Percentiles rank a stretch among this genome's conserved stretches.
Conservation (phyloP, 805 yeast species). For the Lipomyces chichibuensis region DNA sequence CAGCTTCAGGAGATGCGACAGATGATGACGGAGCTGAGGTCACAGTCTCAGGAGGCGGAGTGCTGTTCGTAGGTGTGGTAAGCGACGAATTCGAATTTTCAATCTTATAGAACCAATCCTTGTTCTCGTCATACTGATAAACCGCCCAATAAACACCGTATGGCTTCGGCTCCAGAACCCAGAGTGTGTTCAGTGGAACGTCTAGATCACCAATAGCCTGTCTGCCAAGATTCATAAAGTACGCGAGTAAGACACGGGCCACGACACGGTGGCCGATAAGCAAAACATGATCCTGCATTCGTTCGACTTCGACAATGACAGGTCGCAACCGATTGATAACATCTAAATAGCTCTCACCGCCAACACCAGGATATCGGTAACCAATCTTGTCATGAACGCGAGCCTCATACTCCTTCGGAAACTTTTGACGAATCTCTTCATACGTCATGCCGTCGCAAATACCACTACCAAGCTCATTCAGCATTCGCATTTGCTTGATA, state of each 20-base stretch:
- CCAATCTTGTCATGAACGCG: conserved; percentile 76
- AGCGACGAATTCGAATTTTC: conserved; percentile 9
- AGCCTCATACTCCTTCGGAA: conserved; percentile 78
- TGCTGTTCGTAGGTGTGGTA: neutral
- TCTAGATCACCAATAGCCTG: conserved; percentile 86
- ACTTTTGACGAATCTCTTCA: conserved; percentile 70
- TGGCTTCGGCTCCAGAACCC: conserved; percentile 88
- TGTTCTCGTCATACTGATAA: conserved; percentile 79
- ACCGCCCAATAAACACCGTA: conserved; percentile 93
- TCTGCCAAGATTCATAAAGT: conserved; percentile 77
- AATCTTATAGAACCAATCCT: conserved; percentile 77
- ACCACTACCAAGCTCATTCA: conserved; percentile 93
- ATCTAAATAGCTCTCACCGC: conserved; percentile 94
- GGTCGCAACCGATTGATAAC: conserved; percentile 90
- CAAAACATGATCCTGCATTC: conserved; percentile 84
- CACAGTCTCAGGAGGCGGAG: neutral
- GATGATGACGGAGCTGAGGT: neutral
- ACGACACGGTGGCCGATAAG: conserved; percentile 90
- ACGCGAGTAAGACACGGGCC: conserved; percentile 81
- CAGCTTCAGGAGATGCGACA: conserved; percentile 1
- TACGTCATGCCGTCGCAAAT: conserved; percentile 91
- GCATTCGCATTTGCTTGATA: conserved; percentile 86
- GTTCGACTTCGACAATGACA: conserved; percentile 86
- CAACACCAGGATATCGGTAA: conserved; percentile 94
- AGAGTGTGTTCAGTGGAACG: conserved; percentile 89